Conservation (phyloP, 129 eudicot genomes). For the Artemisia argyi region DNA sequence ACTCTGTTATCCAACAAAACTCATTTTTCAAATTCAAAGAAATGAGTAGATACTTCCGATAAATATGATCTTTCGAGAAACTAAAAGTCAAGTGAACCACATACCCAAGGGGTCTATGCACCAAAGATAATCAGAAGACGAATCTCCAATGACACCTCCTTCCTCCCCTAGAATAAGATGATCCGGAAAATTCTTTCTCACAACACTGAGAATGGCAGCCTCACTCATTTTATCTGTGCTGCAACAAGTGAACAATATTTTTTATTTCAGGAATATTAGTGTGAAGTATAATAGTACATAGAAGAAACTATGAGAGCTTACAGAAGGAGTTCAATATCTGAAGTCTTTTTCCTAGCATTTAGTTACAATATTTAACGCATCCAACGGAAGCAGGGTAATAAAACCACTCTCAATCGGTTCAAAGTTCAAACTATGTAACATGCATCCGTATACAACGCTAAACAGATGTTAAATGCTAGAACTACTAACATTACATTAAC, state of each 20-base stretch:
- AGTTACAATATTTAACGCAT: not conserved
- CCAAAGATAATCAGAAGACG: slow-evolving; percentile 98
- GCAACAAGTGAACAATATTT: slow-evolving; percentile 45
- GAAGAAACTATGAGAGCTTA: slow-evolving; percentile 6
- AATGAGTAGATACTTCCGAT: slow-evolving; percentile 10
- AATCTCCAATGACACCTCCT: slow-evolving; percentile 95
- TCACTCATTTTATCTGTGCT: slow-evolving; percentile 99
- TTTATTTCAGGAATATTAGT: slow-evolving; percentile 5
- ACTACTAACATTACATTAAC: not conserved
- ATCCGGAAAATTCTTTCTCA: slow-evolving; percentile 70
- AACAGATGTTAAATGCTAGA: too few species aligned
- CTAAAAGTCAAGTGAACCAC: slow-evolving; percentile 22
- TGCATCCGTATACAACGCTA: too few species aligned
- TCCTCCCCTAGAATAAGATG: slow-evolving; percentile 99
- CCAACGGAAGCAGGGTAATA: not conserved
- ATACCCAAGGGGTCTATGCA: slow-evolving; percentile 97
- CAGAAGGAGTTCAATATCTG: too few species aligned
- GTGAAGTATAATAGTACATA: not conserved
- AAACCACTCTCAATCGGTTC: too few species aligned
- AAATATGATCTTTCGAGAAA: not conserved
- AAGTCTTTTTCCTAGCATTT: not conserved
- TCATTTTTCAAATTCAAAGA: slow-evolving; percentile 5
- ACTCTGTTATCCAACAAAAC: not conserved
- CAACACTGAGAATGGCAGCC: slow-evolving; percentile 74
- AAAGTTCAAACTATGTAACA: too few species aligned